Evolutionary conservation across 164 flowering plant species (phyloP).

Genomic region (Sextonia rubra): DNA sequence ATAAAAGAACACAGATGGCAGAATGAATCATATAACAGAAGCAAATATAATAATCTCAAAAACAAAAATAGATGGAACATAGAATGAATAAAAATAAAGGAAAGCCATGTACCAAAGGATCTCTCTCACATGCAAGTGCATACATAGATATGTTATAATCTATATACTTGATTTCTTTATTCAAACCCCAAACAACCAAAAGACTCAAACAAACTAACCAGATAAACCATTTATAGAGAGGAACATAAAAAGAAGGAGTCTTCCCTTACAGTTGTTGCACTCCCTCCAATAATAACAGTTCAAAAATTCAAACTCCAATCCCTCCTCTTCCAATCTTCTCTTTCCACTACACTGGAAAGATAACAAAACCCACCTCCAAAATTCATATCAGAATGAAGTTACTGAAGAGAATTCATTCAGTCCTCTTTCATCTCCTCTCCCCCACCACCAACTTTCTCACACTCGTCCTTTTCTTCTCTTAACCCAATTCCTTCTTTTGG

Average conservation of each 20-base stretch:
- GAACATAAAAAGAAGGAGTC: background rate
- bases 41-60: too few species aligned
- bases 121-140: background rate
- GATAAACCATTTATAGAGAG: background rate
- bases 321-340: background rate
- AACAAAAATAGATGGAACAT: background rate
- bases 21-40: too few species aligned
- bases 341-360: background rate
- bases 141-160: background rate
- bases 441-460: background rate
- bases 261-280: constrained; percentile 1
- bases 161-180: background rate
- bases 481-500: constrained; percentile 25
- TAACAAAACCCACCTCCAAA: background rate
- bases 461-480: background rate
- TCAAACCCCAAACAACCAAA: background rate
- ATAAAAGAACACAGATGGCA: too few species aligned
- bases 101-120: background rate
- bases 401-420: background rate
- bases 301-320: background rate
- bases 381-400: background rate
- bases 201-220: background rate
- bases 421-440: background rate
- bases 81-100: background rate
- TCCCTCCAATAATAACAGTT: background rate